Evolutionary conservation across 805 yeast genomes (phyloP), one percentile per base, ranked within the genome.

Genomic region (Candida sanyiensis): DNA sequence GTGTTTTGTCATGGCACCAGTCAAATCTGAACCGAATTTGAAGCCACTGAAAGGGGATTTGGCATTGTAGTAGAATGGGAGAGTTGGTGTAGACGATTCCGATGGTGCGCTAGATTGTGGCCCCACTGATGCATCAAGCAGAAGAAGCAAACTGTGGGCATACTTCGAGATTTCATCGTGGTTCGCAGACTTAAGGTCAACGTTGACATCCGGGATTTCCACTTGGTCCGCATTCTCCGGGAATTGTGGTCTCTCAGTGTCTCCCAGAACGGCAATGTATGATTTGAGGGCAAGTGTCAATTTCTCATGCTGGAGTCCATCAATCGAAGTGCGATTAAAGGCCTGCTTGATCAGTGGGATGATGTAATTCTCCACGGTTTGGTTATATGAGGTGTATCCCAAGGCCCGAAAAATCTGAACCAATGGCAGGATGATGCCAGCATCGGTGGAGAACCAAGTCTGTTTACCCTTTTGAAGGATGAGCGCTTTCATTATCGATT

Each of bases 301-400:
- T 43, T 79, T 76, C 52, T 89, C 97, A 17, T 85, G 81, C 2
- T 73, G 67, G 1, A 81, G 51, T 31, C 67, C 70, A 35, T 90
- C 97, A 28, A 82, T 53, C 2, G 65, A 62, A 2, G 63, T 43
- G 0, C 83, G 81, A 51, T 72, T 77, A 50, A 79, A 80, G 6
- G 83, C 70, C 2, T 68, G 58, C 40, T 73, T 76, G 43, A 90
- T 64, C 34, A 90, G 58, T 10, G 88, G 90, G 28, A 83, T 62
- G 10, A 93, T 61, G 4, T 84, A 77, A 49, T 82, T 83, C 49
- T 89, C 97, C 47, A 90, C 62, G 0, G 85, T 74, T 51, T 83
- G 83, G 51, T 82, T 88, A 43, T 83, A 73, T 46, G 87, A 87
- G 17, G 83, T 78, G 49, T 69, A 83, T 0, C 96, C 96, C 28